Base-by-base conservation (phyloP, 2,329 filamentous ascomycete genomes). In the Hyphodiscus sp. region DNA sequence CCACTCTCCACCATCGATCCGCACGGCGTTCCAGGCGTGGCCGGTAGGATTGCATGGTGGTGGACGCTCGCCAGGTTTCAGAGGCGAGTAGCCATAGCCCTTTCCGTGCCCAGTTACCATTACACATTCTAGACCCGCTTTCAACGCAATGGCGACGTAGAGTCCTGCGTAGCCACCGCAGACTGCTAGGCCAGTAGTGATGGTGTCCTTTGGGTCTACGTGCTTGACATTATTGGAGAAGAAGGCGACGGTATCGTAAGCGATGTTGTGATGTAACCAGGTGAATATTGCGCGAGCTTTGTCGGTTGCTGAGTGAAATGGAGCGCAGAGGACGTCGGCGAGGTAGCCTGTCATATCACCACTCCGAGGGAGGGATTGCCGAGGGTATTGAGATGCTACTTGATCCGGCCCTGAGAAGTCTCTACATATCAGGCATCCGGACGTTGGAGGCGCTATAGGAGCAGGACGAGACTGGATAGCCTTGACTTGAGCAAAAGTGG, bases 1-100 rank as follows among this genome's bases (percentile, higher is more conserved):
- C 92, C 92, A 97, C 59, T 83, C 81, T 1, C 89, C 89, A 23
- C 84, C 81, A 63, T 97, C 92, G 54, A 97, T 90, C 49, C 83
- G 80, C 7, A 96, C 89, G 0, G 88, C 91, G 65, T 96, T 96
- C 94, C 94, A 96, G 0, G 94, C 92, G 69, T 97, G 92, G 1
- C 81, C 80, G 5, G 72, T 76, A 0, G 80, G 72, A 50, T 84
- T 74, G 19, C 77, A 79, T 0, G 82, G 78, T 1, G 91, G 91
- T 0, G 86, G 68, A 0, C 79, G 73, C 50, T 87, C 76, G 2
- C 87, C 87, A 0, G 82, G 78, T 41, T 76, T 73, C 8, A 91
- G 71, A 0, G 82, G 70, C 0, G 67, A 69, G 69, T 91, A 85
- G 1, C 91, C 89, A 61, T 79, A 92, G 0, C 94, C 94, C 70